These are phyloP conservation scores for Malassezia caprae DNA, from an alignment of 1,284 basidiomycete genomes.

Conservation along the genomic window DNA sequence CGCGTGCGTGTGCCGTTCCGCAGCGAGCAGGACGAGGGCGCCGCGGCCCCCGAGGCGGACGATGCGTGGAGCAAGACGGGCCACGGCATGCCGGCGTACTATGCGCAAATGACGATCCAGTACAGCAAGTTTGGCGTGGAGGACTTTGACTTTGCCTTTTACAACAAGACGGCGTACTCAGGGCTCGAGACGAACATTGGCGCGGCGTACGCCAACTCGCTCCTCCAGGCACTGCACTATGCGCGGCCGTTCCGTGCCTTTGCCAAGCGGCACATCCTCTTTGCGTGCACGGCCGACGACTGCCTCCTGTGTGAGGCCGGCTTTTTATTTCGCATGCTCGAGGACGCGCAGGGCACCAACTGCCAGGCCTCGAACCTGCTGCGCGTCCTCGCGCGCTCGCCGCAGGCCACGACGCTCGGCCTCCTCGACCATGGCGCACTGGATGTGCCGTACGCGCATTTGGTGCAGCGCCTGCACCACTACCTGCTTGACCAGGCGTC, in stretches of 20 bases:
- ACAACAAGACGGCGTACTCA: slow-evolving; percentile 61
- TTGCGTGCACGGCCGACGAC: slow-evolving; percentile 68
- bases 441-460: slow-evolving; percentile 64
- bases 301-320: slow-evolving; percentile 92
- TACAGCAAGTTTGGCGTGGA: slow-evolving; percentile 98
- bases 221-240: slow-evolving; percentile 84
- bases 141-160: slow-evolving; percentile 84
- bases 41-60: slow-evolving; percentile 20
- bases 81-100: slow-evolving; percentile 62
- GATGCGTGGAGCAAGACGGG: slow-evolving; percentile 1
- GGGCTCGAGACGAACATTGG: slow-evolving; percentile 94
- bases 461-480: slow-evolving; percentile 88
- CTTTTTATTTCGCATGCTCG: slow-evolving; percentile 87
- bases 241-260: slow-evolving; percentile 65
- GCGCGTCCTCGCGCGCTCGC: slow-evolving; percentile 67
- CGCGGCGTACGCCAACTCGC: slow-evolving; percentile 90
- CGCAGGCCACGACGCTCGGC: slow-evolving; percentile 73
- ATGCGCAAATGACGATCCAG: slow-evolving; percentile 88
- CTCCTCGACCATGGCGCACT: slow-evolving; percentile 72
- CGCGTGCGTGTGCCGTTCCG: slow-evolving; percentile 59
- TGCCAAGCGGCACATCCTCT: slow-evolving; percentile 79
- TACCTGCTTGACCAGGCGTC: slow-evolving; percentile 64
- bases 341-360: slow-evolving; percentile 84
- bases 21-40: slow-evolving; percentile 23
- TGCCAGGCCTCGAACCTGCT: slow-evolving; percentile 96